Evolutionary conservation across 805 yeast species (phyloP).

Genomic region (Jamesozyma hellenica): DNA sequence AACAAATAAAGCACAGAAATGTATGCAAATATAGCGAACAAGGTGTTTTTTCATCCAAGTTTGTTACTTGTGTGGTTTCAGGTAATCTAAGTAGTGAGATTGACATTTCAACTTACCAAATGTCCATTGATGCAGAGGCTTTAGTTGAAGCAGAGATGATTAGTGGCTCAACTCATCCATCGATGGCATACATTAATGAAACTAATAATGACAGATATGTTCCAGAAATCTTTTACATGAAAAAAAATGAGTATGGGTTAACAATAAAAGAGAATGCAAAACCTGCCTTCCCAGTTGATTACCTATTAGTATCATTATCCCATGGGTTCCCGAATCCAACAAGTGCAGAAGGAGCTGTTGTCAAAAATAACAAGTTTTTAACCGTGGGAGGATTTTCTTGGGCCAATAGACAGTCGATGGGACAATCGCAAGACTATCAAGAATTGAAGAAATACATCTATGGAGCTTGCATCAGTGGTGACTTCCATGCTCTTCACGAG

Average conservation of each 20-base stretch:
- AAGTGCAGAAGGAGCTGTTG: not conserved
- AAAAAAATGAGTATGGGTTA: constrained; percentile 76
- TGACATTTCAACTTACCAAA: constrained; percentile 86
- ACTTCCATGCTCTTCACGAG: constrained; percentile 27
- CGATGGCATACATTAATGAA: constrained; percentile 69
- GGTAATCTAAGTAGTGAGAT: constrained; percentile 87
- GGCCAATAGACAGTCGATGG: constrained; percentile 69
- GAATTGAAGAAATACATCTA: constrained; percentile 43
- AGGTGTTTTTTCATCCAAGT: constrained; percentile 73
- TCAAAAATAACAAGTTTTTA: constrained; percentile 40
- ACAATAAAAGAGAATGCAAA: constrained; percentile 82
- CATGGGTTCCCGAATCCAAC: constrained; percentile 92
- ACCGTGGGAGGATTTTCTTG: constrained; percentile 48
- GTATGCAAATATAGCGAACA: constrained; percentile 50
- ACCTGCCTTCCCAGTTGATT: constrained; percentile 91
- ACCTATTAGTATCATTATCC: constrained; percentile 71
- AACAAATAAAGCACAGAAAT: constrained; percentile 61
- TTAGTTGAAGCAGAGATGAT: constrained; percentile 78
- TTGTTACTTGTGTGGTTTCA: constrained; percentile 83
- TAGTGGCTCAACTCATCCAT: constrained; percentile 82
- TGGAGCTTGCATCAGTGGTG: constrained; percentile 19
- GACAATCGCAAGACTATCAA: constrained; percentile 58
- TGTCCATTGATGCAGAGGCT: constrained; percentile 78
- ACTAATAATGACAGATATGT: constrained; percentile 72
- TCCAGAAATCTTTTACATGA: constrained; percentile 84